Evolutionary conservation across 371 early-diverging fungal species (phyloP), one percentile per base, ranked within the genome.

Genomic region (Saksenaea vasiformis): DNA sequence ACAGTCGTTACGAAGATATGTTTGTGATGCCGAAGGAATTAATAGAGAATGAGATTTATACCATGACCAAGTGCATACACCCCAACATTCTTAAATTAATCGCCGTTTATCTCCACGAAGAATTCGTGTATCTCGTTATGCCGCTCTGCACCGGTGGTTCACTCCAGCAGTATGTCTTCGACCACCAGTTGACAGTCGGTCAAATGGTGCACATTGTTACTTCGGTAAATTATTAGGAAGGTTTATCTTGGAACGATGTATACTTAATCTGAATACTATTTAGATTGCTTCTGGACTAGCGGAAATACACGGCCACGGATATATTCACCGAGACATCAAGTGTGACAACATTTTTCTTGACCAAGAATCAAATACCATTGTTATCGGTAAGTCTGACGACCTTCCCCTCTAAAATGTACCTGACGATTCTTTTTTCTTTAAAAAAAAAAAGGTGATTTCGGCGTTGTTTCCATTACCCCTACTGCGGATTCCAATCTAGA

Each of bases 11-110:
- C 62, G 70, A 74, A 24, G 74, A 79, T 54, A 74, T 74, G 62
- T 82, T 82, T 71, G 76, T 79, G 15, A 82, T 82, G 78, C 79
- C 82, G 24, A 77, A 79, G 60, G 79, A 82, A 38, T 73, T 82
- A 22, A 79, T 82, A 3, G 82, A 79, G 54, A 82, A 79, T 51
- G 82, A 82, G 62, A 82, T 82, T 24, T 79, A 79, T 54, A 76
- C 82, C 47, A 79, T 82, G 82, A 79, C 82, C 11, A 76, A 77
- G 58, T 82, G 82, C 53, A 61, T 70, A 8, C 82, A 82, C 57
- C 69, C 68, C 37, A 79, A 82, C 44, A 77, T 79, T 35, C 71
- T 82, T 9, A 72, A 77, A 54, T 47, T 82, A 13, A 57, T 65
- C 19, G 73, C 76, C 10, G 79, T 82, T 10, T 69, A 82, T 54